These are phyloP conservation scores for Microstroma glucosiphilum DNA, from an alignment of 1,284 basidiomycete species.

Conservation along the genomic window DNA sequence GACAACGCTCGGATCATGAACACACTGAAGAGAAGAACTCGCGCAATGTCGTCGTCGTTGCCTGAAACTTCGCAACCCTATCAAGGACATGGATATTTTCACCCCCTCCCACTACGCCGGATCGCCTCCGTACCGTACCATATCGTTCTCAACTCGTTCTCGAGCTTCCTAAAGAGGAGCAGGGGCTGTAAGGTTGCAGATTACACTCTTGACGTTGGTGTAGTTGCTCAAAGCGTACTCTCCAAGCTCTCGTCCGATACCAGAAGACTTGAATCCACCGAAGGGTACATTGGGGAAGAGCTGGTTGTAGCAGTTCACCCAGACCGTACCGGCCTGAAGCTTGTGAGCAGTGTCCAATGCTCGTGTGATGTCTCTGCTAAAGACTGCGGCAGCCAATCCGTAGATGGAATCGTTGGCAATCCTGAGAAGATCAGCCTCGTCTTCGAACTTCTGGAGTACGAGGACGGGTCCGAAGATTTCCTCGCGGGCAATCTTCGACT, in stretches of 20 bases:
- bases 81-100: too few relatives aligned
- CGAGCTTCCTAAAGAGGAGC: conserved; percentile 23
- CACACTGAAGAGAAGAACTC: too few relatives aligned
- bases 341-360: conserved; percentile 69
- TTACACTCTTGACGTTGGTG: conserved; percentile 72
- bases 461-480: conserved; percentile 86
- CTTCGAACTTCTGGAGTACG: conserved; percentile 55
- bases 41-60: too few relatives aligned
- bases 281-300: conserved; percentile 31
- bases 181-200: conserved; percentile 62
- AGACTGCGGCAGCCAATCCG: conserved; percentile 80
- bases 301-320: conserved; percentile 60
- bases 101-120: too few relatives aligned
- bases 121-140: too few relatives aligned
- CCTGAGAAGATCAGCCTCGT: conserved; percentile 61
- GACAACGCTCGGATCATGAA: too few relatives aligned
- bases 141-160: too few relatives aligned
- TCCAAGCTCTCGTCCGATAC: conserved; percentile 45
- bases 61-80: too few relatives aligned
- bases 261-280: conserved; percentile 38
- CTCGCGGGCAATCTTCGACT: conserved; percentile 81
- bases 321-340: conserved; percentile 75
- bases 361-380: conserved; percentile 69
- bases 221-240: conserved; percentile 60
- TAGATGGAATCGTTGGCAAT: conserved; percentile 75